Base-by-base conservation (phyloP, 1,139 yeast genomes). In the Geotrichum siamense region DNA sequence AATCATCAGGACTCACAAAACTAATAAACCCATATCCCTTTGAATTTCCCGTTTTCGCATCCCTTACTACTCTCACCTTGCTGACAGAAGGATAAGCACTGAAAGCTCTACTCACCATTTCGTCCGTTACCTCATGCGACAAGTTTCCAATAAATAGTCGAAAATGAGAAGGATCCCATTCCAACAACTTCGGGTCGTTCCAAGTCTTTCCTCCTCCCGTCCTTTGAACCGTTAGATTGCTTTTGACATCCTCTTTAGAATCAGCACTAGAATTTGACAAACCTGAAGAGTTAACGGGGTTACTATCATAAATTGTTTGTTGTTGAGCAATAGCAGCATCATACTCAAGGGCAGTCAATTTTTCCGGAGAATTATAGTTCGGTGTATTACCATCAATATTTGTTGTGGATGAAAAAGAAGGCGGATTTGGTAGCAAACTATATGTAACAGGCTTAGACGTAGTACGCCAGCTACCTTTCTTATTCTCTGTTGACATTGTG, bases 1-100 rank as follows among this genome's bases (percentile, higher is more conserved):
- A 82, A 46, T 66, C 89, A 25, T 77, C 76, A 0, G 86, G 64
- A 48, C 69, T 70, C 2, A 65, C 66, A 60, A 82, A 82, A 1
- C 84, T 76, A 17, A 82, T 81, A 59, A 82, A 82, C 3, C 87
- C 91, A 55, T 66, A 82, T 3, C 91, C 89, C 59, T 76, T 79
- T 47, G 71, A 70, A 48, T 6, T 64, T 67, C 1, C 45, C 3
- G 72, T 59, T 21, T 47, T 39, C 9, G 42, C 40, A 39, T 59
- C 61, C 28, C 48, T 39, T 4, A 59, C 58, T 3, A 79, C 82
- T 48, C 71, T 68, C 9, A 71, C 81, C 51, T 75, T 76, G 17
- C 73, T 62, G 52, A 82, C 62, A 3, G 76, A 71, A 38, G 62
- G 62, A 60, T 65, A 82, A 48, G 61, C 68, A 22, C 57, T 59